phyloP scores from a whole-genome alignment of 179 eudicot genomes.

The Spergularia azorica region DNA sequence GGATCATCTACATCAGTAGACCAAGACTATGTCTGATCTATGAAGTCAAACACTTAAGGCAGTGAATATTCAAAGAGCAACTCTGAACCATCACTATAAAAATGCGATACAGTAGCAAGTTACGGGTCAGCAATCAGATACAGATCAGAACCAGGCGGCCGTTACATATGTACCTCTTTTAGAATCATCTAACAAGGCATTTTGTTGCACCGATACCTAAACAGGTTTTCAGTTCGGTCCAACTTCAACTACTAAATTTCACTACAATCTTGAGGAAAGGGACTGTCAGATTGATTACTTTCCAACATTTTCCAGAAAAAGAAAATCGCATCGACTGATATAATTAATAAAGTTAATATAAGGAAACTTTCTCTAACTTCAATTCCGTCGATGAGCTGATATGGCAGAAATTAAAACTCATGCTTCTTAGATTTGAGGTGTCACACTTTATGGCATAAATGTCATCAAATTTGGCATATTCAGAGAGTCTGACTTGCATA shows the following conservation, averaged over 20 bases:
- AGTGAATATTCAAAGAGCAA: too few species aligned
- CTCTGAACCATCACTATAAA: too few species aligned
- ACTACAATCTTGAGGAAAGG: not conserved
- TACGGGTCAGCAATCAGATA: not conserved
- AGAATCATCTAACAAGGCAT: not conserved
- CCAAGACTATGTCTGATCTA: not conserved
- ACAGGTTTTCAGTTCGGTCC: not conserved
- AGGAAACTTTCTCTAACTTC: too few species aligned
- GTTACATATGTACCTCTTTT: not conserved
- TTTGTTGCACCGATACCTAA: not conserved
- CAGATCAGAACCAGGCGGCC: not conserved
- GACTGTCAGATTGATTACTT: not conserved
- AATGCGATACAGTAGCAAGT: too few species aligned
- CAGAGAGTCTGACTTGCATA: too few species aligned
- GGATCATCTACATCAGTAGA: not conserved
- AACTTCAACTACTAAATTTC: not conserved
- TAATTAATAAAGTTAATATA: not conserved
- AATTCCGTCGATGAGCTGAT: too few species aligned
- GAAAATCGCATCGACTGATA: too few species aligned
- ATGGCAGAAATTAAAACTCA: too few species aligned
- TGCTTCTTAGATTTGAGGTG: too few species aligned
- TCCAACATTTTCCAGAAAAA: not conserved
- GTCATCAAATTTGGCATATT: too few species aligned
- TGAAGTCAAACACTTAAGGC: too few species aligned
- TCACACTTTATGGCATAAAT: too few species aligned